A percentile compares a stretch with the other conserved stretches of the same genome.
Evolutionary conservation across 495 filamentous ascomycete genomes (phyloP).

Genomic region (Trichoderma reesei): DNA sequence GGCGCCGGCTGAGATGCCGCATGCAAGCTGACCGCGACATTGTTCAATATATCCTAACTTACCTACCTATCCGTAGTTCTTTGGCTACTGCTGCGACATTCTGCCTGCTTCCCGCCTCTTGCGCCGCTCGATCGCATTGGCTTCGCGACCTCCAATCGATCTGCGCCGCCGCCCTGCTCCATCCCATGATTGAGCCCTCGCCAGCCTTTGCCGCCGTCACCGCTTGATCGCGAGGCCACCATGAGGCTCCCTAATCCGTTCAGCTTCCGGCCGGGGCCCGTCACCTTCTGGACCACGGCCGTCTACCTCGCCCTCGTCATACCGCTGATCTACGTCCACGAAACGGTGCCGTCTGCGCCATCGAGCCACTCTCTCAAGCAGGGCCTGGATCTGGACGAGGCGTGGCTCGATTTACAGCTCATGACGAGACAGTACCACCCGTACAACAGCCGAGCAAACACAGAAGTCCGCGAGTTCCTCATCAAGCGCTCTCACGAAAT

Average conservation of each 20-base stretch:
- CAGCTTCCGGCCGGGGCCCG: conserved; percentile 49
- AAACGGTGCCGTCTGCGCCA: conserved; percentile 62
- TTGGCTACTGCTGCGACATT: not conserved
- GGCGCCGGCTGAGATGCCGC: not conserved
- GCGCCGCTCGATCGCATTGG: too few species aligned
- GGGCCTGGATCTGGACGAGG: conserved; percentile 69
- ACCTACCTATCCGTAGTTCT: too few species aligned
- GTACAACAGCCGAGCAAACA: conserved; percentile 77
- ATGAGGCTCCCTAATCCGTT: conserved; percentile 29
- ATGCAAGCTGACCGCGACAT: not conserved
- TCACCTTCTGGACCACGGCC: conserved; percentile 60
- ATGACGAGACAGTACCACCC: conserved; percentile 76
- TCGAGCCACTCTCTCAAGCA: conserved; percentile 40
- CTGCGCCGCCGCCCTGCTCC: not conserved
- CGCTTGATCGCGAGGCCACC: not conserved
- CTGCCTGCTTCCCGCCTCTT: not conserved
- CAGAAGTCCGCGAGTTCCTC: conserved; percentile 69
- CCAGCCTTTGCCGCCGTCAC: not conserved
- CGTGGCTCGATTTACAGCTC: conserved; percentile 73
- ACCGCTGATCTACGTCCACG: conserved; percentile 63
- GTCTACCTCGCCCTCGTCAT: conserved; percentile 62
- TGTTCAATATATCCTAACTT: not conserved
- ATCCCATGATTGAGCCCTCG: not conserved
- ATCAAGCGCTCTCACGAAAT: conserved; percentile 61
- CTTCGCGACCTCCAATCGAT: not conserved